Evolutionary conservation across 345 rosid genomes (phyloP), one percentile per base, ranked within the genome.

Genomic region (Fremontodendron californicum): DNA sequence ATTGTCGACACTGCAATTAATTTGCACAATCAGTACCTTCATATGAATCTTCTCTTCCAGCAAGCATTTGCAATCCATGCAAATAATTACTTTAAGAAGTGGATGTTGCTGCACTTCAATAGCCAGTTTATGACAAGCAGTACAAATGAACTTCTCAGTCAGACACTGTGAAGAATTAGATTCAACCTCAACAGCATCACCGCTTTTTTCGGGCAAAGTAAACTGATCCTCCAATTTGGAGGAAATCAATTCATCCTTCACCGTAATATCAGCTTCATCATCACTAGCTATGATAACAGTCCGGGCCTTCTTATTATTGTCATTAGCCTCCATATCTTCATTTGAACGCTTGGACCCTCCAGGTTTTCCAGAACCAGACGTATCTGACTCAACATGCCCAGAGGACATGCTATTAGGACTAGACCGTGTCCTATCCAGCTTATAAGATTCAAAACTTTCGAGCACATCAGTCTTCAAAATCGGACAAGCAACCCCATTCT

Each of bases 81-180:
- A 96, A 78, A 96, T 57, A 76, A 96, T 92, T 69, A 96, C 99
- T 80, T 89, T 86, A 78, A 96, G 76, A 72, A 91, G 85, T 19
- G 98, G 99, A 84, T 96, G 99, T 27, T 88, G 69, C 71, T 89
- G 91, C 82, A 87, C 97, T 87, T 89, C 89, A 75, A 75, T 78
- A 78, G 89, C 83, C 77, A 88, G 71, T 75, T 88, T 87, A 77
- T 86, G 62, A 81, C 99, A 96, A 68, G 90, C 96, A 75, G 99
- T 93, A 79, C 99, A 96, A 71, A 77, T 80, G 78, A 90, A 91
- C 73, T 76, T 82, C 78, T 75, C 85, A 52, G 79, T 78, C 75
- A 73, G 73, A 79, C 72, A 77, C 55, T 76, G 77, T 18, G 84
- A 81, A 81, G 76, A 71, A 79, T 42, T 48, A 60, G 79, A 80